Conservation (phyloP, 2,329 filamentous ascomycete genomes). For the Lasiodiplodia hormozganensis region DNA sequence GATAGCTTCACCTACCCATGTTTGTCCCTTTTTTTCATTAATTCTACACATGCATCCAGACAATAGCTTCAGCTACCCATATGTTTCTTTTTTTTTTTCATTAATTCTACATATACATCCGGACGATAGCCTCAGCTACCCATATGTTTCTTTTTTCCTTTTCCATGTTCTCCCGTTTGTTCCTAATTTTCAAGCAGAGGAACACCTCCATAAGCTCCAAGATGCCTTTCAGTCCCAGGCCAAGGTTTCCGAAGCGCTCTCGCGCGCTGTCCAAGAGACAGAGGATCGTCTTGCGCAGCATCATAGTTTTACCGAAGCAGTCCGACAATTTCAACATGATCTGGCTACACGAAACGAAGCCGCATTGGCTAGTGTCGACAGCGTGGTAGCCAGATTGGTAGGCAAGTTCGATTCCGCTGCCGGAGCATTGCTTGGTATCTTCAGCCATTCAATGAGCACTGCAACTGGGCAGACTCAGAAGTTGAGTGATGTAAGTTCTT, state of each 20-base stretch:
- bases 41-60: no score
- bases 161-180: not conserved
- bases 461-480: not conserved
- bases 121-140: no score
- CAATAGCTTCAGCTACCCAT: no score
- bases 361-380: slow-evolving; percentile 11
- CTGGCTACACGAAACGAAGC: slow-evolving; percentile 11
- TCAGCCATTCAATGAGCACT: slow-evolving; percentile 4
- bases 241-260: slow-evolving; percentile 36
- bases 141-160: not conserved
- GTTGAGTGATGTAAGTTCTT: slow-evolving; percentile 3
- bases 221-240: slow-evolving; percentile 40
- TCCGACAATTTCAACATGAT: slow-evolving; percentile 34
- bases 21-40: no score
- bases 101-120: no score
- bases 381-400: slow-evolving; percentile 1
- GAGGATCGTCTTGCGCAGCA: slow-evolving; percentile 37
- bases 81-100: no score
- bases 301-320: slow-evolving; percentile 35
- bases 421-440: not conserved
- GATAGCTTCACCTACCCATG: no score
- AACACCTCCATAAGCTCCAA: slow-evolving; percentile 43
- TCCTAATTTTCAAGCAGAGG: slow-evolving; percentile 29
- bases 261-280: slow-evolving; percentile 37
- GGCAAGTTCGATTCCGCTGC: slow-evolving; percentile 18